Evolutionary conservation across 2,329 filamentous ascomycete genomes (phyloP).

Genomic region (Stemphylium lycopersici): DNA sequence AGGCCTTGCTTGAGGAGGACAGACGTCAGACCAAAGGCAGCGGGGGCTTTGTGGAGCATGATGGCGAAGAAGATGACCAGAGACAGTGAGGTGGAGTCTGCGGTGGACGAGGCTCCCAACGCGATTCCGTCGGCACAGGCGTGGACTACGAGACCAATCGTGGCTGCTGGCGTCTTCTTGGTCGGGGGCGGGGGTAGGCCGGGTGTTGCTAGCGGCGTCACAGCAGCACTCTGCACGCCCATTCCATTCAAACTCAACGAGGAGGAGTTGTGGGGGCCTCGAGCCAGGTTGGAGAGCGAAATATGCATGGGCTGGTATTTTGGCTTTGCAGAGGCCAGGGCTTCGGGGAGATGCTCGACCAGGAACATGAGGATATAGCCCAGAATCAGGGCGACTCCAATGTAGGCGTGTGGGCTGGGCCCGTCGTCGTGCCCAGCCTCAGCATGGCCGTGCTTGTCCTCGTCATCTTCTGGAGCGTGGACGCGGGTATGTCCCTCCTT

Average conservation of each 20-base stretch:
- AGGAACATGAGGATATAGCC: slow-evolving; percentile 98
- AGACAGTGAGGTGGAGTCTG: slow-evolving; percentile 69
- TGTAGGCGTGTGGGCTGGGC: slow-evolving; percentile 68
- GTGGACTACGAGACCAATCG: slow-evolving; percentile 93
- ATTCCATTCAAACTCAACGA: slow-evolving; percentile 44
- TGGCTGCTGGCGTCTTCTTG: slow-evolving; percentile 58
- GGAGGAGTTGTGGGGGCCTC: slow-evolving; percentile 52
- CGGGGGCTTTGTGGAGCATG: slow-evolving; percentile 96
- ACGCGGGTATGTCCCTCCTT: slow-evolving; percentile 47
- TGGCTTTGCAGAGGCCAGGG: slow-evolving; percentile 58
- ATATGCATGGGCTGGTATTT: slow-evolving; percentile 79
- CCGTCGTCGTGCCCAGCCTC: slow-evolving; percentile 50
- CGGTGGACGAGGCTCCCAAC: slow-evolving; percentile 78
- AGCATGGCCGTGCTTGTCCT: slow-evolving; percentile 53
- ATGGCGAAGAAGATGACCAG: slow-evolving; percentile 95
- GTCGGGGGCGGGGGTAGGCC: slow-evolving; percentile 41
- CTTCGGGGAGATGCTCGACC: slow-evolving; percentile 66
- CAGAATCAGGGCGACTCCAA: slow-evolving; percentile 83
- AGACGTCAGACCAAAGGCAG: slow-evolving; percentile 91
- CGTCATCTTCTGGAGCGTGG: slow-evolving; percentile 40
- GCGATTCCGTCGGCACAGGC: slow-evolving; percentile 94
- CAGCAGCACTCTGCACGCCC: slow-evolving; percentile 30
- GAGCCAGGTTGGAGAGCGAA: slow-evolving; percentile 79
- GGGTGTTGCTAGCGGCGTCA: slow-evolving; percentile 41
- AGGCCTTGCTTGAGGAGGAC: slow-evolving; percentile 89